Conservation (phyloP, 108 stramenopile species). For the Aureococcus anophagefferens region DNA sequence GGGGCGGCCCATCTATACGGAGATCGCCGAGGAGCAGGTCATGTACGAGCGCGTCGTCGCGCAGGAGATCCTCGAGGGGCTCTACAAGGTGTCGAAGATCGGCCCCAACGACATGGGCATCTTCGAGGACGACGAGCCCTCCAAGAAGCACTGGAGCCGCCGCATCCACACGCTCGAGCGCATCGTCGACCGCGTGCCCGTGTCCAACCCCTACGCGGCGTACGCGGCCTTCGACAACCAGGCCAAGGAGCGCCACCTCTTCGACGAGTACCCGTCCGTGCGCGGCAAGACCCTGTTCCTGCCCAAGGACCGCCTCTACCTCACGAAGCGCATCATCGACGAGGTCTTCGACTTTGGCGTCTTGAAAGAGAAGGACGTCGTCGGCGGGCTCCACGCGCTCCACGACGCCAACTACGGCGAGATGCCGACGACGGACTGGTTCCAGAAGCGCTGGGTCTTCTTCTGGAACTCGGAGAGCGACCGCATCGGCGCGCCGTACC, state of each 20-base stretch:
- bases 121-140: constrained; percentile 20
- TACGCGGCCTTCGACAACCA: constrained; percentile 17
- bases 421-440: constrained; percentile 12
- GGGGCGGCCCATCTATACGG: constrained; percentile 12
- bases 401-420: constrained; percentile 31
- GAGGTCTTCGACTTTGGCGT: constrained; percentile 28
- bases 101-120: constrained; percentile 17
- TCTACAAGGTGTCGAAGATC: constrained; percentile 23
- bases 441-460: constrained; percentile 27
- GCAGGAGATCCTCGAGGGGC: constrained; percentile 15
- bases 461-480: constrained; percentile 16
- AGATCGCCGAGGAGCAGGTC: constrained; percentile 18
- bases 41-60: constrained; percentile 17
- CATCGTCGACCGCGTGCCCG: constrained; percentile 20
- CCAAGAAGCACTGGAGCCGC: constrained; percentile 12
- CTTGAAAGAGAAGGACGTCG: constrained; percentile 10
- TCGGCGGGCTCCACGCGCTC: constrained; percentile 18
- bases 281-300: constrained; percentile 26
- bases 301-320: constrained; percentile 24
- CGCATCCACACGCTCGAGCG: constrained; percentile 26
- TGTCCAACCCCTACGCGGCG: constrained; percentile 16
- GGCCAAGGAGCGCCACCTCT: constrained; percentile 20
- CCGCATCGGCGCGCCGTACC: constrained; percentile 22
- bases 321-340: constrained; percentile 30
- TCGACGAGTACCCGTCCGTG: constrained; percentile 27